A percentile compares a stretch with the other conserved stretches of the same genome.
These are phyloP conservation scores for Tanacetum coccineum DNA, from an alignment of 129 eudicot species.

Conservation along the genomic window DNA sequence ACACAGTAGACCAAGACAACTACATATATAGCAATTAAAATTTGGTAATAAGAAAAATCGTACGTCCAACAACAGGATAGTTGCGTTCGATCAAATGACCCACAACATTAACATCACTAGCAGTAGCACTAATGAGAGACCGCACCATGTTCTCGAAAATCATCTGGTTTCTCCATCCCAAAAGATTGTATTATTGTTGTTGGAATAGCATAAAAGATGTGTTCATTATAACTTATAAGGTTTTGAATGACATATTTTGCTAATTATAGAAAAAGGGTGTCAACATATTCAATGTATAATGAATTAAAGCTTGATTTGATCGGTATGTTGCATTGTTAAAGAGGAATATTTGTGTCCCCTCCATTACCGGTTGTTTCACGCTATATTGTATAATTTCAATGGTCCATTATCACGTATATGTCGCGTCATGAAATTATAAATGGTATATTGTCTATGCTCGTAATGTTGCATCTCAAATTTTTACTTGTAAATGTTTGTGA, in stretches of 20 bases:
- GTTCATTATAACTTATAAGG: not conserved
- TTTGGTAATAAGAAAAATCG: not conserved
- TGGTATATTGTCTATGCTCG: not conserved
- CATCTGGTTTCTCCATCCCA: not conserved
- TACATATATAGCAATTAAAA: not conserved
- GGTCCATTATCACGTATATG: not conserved
- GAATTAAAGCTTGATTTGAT: slow-evolving; percentile 15
- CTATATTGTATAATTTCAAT: slow-evolving; percentile 2
- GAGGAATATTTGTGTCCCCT: slow-evolving; percentile 19
- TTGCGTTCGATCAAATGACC: not conserved
- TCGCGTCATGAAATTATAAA: no score
- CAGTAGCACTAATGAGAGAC: not conserved
- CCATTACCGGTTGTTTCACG: slow-evolving; percentile 10
- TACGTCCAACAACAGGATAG: not conserved
- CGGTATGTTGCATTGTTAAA: not conserved
- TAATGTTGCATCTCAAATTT: not conserved
- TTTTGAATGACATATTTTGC: slow-evolving; percentile 7
- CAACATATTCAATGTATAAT: slow-evolving; percentile 12
- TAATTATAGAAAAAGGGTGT: not conserved
- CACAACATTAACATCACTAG: not conserved
- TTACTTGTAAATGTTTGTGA: not conserved
- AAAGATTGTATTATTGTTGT: not conserved
- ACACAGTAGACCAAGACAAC: no score
- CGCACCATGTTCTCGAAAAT: not conserved
- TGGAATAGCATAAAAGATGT: not conserved